These are phyloP conservation scores for Corrigiola litoralis DNA, from an alignment of 179 eudicot genomes.

Conservation along the genomic window DNA sequence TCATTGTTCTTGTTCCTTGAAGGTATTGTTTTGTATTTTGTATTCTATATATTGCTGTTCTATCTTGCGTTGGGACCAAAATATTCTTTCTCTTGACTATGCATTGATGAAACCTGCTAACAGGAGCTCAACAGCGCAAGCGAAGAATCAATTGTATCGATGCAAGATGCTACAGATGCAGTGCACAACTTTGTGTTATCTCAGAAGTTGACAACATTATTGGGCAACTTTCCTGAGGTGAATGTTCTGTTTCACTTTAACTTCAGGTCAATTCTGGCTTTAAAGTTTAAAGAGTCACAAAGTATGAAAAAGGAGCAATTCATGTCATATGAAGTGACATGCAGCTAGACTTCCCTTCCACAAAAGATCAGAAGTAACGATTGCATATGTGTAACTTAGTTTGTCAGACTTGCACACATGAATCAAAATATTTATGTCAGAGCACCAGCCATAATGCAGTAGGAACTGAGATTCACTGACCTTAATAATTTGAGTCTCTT, in stretches of 20 bases:
- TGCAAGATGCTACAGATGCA: constrained; percentile 73
- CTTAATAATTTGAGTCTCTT: too few relatives aligned
- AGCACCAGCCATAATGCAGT: too few relatives aligned
- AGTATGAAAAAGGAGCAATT: background rate
- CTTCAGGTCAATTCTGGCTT: background rate
- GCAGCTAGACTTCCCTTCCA: background rate
- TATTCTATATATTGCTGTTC: background rate
- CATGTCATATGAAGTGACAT: background rate
- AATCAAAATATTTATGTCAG: too few relatives aligned
- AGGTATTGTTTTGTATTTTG: constrained; percentile 35
- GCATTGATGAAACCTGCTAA: constrained; percentile 11
- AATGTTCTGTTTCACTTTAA: constrained; percentile 17
- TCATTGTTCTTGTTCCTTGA: constrained; percentile 46
- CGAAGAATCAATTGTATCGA: constrained; percentile 66
- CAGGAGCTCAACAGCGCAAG: constrained; percentile 47
- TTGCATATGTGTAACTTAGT: background rate
- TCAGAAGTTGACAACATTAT: constrained; percentile 71
- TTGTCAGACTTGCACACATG: background rate
- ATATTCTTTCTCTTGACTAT: background rate
- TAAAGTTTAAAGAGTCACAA: too few relatives aligned
- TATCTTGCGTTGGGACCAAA: background rate
- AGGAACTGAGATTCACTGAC: too few relatives aligned
- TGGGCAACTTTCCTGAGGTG: constrained; percentile 97
- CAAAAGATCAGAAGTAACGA: background rate
- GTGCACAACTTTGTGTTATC: constrained; percentile 88